Base-by-base conservation (phyloP, 2,329 filamentous ascomycete species). In the Alternaria ventricosa region DNA sequence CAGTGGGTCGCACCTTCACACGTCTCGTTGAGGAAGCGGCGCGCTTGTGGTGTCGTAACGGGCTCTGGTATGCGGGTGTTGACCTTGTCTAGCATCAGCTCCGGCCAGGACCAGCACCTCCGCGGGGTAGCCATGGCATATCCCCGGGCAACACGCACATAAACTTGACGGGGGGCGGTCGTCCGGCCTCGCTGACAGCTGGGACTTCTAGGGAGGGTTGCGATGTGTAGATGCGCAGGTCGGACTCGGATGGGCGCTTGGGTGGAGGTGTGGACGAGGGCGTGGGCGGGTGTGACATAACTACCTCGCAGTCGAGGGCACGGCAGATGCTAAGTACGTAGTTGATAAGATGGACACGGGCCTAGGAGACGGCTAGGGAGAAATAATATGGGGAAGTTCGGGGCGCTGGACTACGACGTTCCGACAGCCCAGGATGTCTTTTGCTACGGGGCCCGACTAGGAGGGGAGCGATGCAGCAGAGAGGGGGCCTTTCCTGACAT, bases 41-140 rank as follows among this genome's bases (percentile, higher is more conserved):
- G 65, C 89, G 86, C 68, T 83, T 84, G 79, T 91, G 88, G 76
- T 91, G 89, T 80, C 89, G 84, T 54, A 89, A 82, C n/a, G 88
- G 89, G 72, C 86, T 89, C 67, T 87, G 85, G 78, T 87, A 88
- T 57, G 85, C 84, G 69, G 87, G 85, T 47, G 82, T 81, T 55
- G 88, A 88, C 72, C 87, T 89, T 49, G 71, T 50, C 59, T 36
- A 46, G 23, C 57, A 67, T 75, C 66, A 75, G 71, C 47, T 33
- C 47, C 49, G 28, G 33, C 28, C 45, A 47, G 45, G 28, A 7
- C 28, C 49, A 51, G 8, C 66, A 70, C 58, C 66, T 66, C 65
- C 36, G 72, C 66, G 72, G 76, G 71, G 73, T 66, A 70, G 59
- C 60, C 47, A 58, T 46, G 61, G 28, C 64, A 55, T 58, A 36